Evolutionary conservation across 1,284 basidiomycete genomes (phyloP).

Genomic region (Pseudozyma thailandica): DNA sequence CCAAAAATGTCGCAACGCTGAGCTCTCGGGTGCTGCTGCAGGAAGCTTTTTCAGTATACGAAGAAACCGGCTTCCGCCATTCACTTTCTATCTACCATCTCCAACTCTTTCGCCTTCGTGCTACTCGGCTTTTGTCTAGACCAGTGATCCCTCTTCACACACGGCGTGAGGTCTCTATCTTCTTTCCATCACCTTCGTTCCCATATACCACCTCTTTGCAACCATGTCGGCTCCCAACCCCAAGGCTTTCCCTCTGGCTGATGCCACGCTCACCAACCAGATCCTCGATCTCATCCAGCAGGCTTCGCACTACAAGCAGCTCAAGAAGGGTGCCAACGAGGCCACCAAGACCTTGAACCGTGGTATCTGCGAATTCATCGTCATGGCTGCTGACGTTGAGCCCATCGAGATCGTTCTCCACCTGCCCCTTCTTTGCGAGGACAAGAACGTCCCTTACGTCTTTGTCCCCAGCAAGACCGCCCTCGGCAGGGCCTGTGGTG

Average conservation of each 20-base stretch:
- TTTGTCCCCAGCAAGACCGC: conserved; percentile 95
- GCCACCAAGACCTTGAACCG: conserved; percentile 96
- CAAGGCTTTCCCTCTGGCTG: conserved; percentile 94
- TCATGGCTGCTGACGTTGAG: conserved; percentile 90
- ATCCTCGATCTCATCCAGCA: conserved; percentile 73
- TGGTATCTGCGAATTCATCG: conserved; percentile 97
- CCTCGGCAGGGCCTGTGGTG: conserved; percentile 93
- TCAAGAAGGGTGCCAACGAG: conserved; percentile 98
- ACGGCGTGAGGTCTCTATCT: conserved; percentile 51
- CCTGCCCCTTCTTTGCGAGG: conserved; percentile 95
- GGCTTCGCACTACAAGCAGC: conserved; percentile 85
- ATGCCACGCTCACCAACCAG: conserved; percentile 89
- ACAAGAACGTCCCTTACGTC: conserved; percentile 98
- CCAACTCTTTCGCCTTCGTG: neutral
- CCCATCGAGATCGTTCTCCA: conserved; percentile 98
- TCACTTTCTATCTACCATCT: conserved; percentile 15
- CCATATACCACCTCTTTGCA: conserved; percentile 2
- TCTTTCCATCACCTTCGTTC: conserved; percentile 1
- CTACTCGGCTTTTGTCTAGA: conserved; percentile 17
- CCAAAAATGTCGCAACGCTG: neutral
- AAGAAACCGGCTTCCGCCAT: neutral
- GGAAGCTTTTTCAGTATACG: neutral
- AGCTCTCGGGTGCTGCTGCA: neutral
- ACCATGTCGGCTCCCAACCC: conserved; percentile 70
- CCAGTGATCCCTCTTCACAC: conserved; percentile 52